Percentiles rank a stretch among this genome's conserved stretches.
Conservation (phyloP, 192 early-diverging fungal genomes). For the Radiomyces spectabilis region DNA sequence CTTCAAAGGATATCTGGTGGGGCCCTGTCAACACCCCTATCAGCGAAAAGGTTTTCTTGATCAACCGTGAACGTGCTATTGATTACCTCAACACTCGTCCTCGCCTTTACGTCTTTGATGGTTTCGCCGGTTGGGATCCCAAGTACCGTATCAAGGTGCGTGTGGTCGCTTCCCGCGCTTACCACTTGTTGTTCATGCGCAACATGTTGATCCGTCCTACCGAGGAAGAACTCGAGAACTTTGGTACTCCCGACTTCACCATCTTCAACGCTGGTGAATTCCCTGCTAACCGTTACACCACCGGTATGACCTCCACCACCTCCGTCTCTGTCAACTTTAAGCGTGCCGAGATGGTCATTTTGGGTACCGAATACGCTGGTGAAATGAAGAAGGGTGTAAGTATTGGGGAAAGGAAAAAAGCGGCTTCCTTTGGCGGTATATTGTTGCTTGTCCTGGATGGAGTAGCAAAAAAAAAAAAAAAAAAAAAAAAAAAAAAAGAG, state of each 20-base stretch:
- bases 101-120: constrained; percentile 94
- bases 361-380: constrained; percentile 97
- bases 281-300: constrained; percentile 90
- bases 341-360: constrained; percentile 93
- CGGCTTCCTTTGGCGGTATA: not conserved
- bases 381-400: constrained; percentile 99
- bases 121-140: constrained; percentile 96
- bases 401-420: too few species aligned
- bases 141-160: constrained; percentile 98
- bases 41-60: constrained; percentile 70
- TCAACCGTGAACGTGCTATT: constrained; percentile 92
- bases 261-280: constrained; percentile 95
- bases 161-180: constrained; percentile 88
- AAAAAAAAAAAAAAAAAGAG: not conserved
- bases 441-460: not conserved
- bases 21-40: constrained; percentile 96
- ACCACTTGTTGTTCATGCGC: constrained; percentile 96
- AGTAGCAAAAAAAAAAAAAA: not conserved
- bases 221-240: constrained; percentile 79
- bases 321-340: constrained; percentile 90
- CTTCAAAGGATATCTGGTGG: constrained; percentile 95
- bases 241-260: constrained; percentile 95
- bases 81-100: constrained; percentile 95
- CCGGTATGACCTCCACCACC: constrained; percentile 93
- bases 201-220: constrained; percentile 99